phyloP scores from a whole-genome alignment of 2,329 filamentous ascomycete species.

The Scopulariopsis brevicaulis region DNA sequence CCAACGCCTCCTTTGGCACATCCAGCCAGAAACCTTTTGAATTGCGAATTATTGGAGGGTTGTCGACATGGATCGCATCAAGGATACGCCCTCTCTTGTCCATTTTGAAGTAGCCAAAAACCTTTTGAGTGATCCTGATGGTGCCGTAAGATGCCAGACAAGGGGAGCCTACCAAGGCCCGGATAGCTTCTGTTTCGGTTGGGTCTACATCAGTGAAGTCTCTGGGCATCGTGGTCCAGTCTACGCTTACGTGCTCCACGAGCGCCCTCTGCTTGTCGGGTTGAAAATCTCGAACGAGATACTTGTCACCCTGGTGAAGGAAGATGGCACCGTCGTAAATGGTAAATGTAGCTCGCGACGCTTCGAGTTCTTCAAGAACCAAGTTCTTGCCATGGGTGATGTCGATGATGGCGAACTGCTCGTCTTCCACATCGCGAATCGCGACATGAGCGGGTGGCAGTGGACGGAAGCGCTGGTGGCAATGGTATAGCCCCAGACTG shows the following conservation, averaged over 20 bases:
- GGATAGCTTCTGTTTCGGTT: constrained; percentile 79
- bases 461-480: constrained; percentile 78
- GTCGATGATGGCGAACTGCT: constrained; percentile 91
- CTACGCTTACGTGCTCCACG: constrained; percentile 80
- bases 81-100: constrained; percentile 76
- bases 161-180: constrained; percentile 49
- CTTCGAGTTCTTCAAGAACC: constrained; percentile 91
- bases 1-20: constrained; percentile 66
- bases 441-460: constrained; percentile 72
- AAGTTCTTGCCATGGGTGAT: constrained; percentile 71
- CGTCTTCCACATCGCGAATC: constrained; percentile 78
- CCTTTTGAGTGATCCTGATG: constrained; percentile 76
- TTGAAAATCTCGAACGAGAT: constrained; percentile 80
- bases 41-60: constrained; percentile 75
- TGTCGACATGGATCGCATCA: constrained; percentile 87
- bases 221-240: constrained; percentile 89
- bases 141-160: constrained; percentile 74
- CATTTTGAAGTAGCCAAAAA: constrained; percentile 97
- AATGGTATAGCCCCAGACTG: constrained; percentile 71
- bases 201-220: constrained; percentile 94
- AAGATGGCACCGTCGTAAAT: constrained; percentile 97
- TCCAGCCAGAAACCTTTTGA: constrained; percentile 95
- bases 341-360: constrained; percentile 87
- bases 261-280: constrained; percentile 73
- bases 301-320: constrained; percentile 88